Percentiles rank a stretch among this genome's conserved stretches.
Evolutionary conservation across 2,329 filamentous ascomycete genomes (phyloP).

Genomic region (Neonectria neomacrospora): DNA sequence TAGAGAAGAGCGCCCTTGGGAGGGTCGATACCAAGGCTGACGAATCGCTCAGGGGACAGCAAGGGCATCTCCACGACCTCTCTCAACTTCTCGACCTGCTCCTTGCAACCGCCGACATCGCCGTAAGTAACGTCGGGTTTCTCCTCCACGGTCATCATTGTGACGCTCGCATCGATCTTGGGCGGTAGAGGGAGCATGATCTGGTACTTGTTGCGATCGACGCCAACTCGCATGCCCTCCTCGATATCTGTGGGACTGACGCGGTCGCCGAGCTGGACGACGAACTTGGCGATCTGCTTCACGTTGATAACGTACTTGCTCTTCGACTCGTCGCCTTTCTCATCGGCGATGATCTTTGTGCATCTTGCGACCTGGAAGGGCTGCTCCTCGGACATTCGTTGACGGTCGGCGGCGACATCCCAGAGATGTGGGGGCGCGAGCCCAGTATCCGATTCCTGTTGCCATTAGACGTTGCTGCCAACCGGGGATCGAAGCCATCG

Average conservation of each 20-base stretch:
- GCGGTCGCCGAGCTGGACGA: slow-evolving; percentile 95
- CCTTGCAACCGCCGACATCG: slow-evolving; percentile 98
- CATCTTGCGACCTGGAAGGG: slow-evolving; percentile 96
- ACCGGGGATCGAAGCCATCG: slow-evolving; percentile 34
- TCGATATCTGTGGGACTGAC: slow-evolving; percentile 99
- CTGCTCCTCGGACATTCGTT: slow-evolving; percentile 98
- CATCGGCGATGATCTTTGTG: slow-evolving; percentile 98
- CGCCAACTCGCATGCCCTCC: slow-evolving; percentile 98
- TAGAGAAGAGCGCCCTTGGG: slow-evolving; percentile 98
- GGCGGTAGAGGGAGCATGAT: slow-evolving; percentile 95
- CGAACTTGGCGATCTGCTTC: slow-evolving; percentile 99
- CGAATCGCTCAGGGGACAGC: slow-evolving; percentile 94
- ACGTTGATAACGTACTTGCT: slow-evolving; percentile 99
- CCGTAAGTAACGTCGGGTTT: slow-evolving; percentile 99
- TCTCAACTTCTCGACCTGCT: slow-evolving; percentile 98
- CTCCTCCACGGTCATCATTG: slow-evolving; percentile 99
- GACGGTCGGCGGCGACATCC: slow-evolving; percentile 97
- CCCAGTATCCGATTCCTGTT: slow-evolving; percentile 94
- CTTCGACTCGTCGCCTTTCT: slow-evolving; percentile 92
- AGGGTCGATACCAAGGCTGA: slow-evolving; percentile 98
- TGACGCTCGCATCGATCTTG: slow-evolving; percentile 98
- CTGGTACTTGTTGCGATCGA: slow-evolving; percentile 99
- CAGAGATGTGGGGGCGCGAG: slow-evolving; percentile 98
- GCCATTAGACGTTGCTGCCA: slow-evolving; percentile 33
- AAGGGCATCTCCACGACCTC: slow-evolving; percentile 99